Evolutionary conservation across 768 basidiomycete genomes (phyloP).

Genomic region (Russula sp.): DNA sequence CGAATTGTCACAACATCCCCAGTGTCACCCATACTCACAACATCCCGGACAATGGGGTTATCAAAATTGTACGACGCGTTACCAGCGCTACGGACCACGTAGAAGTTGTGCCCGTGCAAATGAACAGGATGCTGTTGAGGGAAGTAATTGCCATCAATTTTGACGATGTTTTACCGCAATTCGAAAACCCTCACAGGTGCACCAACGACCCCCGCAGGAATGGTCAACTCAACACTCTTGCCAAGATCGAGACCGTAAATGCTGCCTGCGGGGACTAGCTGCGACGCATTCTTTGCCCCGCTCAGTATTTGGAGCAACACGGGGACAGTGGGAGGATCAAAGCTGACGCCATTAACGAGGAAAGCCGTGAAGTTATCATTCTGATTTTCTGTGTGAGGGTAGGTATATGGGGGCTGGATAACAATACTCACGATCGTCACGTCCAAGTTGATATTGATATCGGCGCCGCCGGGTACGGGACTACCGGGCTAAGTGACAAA

Average conservation of each 20-base stretch:
- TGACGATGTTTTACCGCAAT: too few species aligned
- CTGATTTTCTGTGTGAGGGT: not conserved
- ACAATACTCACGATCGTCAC: conserved; percentile 29
- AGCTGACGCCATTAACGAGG: not conserved
- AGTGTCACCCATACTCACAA: conserved; percentile 22
- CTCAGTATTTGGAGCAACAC: conserved; percentile 25
- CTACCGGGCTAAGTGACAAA: conserved; percentile 15
- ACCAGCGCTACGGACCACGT: conserved; percentile 29
- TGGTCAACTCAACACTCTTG: conserved; percentile 23
- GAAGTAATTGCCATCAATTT: not conserved
- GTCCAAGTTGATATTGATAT: conserved; percentile 22
- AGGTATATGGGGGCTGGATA: not conserved
- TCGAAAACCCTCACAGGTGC: not conserved
- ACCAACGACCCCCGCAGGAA: conserved; percentile 11
- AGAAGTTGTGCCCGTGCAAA: conserved; percentile 29
- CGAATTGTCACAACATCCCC: conserved; percentile 31
- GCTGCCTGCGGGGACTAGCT: conserved; percentile 12
- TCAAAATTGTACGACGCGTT: conserved; percentile 28
- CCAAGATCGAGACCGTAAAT: conserved; percentile 14
- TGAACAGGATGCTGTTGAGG: conserved; percentile 22
- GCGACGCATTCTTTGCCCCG: conserved; percentile 9
- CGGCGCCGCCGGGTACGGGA: conserved; percentile 20
- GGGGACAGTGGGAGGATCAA: conserved; percentile 11
- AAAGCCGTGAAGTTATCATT: not conserved
- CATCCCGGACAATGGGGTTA: conserved; percentile 28